Evolutionary conservation across 306 rosid genomes (phyloP).

Genomic region (Acacia confusa): DNA sequence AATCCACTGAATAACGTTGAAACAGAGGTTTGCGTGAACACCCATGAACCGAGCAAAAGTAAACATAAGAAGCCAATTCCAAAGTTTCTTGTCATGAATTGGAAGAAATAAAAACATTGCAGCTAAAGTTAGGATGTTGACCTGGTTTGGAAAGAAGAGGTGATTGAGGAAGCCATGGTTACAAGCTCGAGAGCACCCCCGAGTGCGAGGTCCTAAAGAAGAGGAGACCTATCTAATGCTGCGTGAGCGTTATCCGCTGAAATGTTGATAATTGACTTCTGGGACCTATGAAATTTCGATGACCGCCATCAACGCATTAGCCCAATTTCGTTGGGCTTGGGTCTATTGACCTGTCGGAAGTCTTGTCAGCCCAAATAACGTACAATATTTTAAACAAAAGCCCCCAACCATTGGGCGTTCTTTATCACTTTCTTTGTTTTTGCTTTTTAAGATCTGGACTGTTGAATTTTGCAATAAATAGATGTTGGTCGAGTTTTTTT

Average conservation of each 20-base stretch:
- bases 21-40: neutral
- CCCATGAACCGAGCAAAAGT: neutral
- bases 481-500: no score
- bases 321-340: no score
- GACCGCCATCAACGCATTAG: neutral
- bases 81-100: neutral
- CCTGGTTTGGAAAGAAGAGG: slow-evolving; percentile 40
- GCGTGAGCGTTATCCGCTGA: slow-evolving; percentile 2
- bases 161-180: slow-evolving; percentile 42
- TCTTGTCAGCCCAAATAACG: no score
- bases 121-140: neutral
- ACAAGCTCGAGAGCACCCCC: neutral
- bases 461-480: no score
- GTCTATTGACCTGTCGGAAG: no score
- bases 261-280: neutral
- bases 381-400: no score
- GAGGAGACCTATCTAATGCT: slow-evolving; percentile 31
- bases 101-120: neutral
- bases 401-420: no score
- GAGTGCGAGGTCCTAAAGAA: neutral
- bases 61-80: neutral
- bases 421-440: no score
- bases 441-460: no score
- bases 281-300: neutral
- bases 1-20: neutral